Evolutionary conservation across 371 early-diverging fungal species (phyloP), one percentile per base, ranked within the genome.

Genomic region (Mucor racemosus): DNA sequence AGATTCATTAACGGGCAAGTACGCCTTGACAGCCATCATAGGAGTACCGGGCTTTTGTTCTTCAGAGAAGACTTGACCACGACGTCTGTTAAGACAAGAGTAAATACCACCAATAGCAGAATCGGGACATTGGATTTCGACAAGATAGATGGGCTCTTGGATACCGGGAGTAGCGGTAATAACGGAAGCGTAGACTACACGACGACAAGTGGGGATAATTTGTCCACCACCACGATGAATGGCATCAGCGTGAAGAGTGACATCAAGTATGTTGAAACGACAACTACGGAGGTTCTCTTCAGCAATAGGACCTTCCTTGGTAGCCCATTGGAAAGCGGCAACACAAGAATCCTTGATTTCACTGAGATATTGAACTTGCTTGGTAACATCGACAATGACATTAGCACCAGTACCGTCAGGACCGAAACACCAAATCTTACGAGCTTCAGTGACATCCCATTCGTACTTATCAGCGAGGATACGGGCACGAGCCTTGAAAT

Each of bases 171-270:
- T 1, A 26, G 26, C 26, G 26, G 26, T 26, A 26, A 26, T 1
- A 26, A 26, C 26, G 62, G 99, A 91, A 59, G 99, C 99, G 76
- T 97, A 97, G 74, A 93, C 84, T 67, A 96, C 97, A 69, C 98
- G 91, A 60, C 99, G 90, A 31, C 92, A 90, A 5, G 96, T 94
- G 3, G 98, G 99, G 63, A 97, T 97, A 42, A 98, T 90, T 74
- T 98, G 97, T 53, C 98, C 98, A 76, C 96, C 98, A 86, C 99
- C 99, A 87, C 99, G 94, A 88, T 99, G 99, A 83, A 99, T 99
- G 74, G 99, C 95, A 91, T 99, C 99, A 78, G 99, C 95, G 86
- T 99, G 99, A 54, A 99, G 90, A 21, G 92, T 90, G 59, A 98
- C 97, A 92, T 99, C 99, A 54, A 95, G 79, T 59, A 99, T 91